Conservation (phyloP, 2,329 filamentous ascomycete species). For the Claviceps monticola region DNA sequence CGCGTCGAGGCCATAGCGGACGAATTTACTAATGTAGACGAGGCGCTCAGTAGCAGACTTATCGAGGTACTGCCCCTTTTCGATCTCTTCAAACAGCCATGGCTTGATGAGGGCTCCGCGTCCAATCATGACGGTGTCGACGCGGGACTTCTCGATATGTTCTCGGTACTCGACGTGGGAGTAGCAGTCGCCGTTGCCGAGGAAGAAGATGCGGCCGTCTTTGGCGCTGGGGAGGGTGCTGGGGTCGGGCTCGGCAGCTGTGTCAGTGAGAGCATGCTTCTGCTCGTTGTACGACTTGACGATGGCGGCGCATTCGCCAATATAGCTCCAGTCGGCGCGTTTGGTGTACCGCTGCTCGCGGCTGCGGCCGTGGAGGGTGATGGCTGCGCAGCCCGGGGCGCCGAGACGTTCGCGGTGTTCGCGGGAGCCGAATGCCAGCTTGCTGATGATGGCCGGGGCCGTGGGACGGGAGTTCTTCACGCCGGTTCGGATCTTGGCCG, state of each 20-base stretch:
- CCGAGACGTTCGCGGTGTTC: conserved; percentile 59
- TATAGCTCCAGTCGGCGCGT: conserved; percentile 89
- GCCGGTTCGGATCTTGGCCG: conserved; percentile 87
- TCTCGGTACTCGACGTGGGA: conserved; percentile 79
- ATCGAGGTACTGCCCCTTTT: conserved; percentile 83
- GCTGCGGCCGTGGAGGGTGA: conserved; percentile 86
- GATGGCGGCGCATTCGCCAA: conserved; percentile 74
- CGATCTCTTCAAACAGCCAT: conserved; percentile 96
- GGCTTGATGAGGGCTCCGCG: conserved; percentile 93
- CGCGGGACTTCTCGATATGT: conserved; percentile 61
- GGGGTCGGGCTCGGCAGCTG: conserved; percentile 60
- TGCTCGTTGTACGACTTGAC: conserved; percentile 67
- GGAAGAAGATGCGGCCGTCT: conserved; percentile 67
- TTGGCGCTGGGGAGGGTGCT: conserved; percentile 54
- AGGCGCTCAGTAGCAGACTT: conserved; percentile 84
- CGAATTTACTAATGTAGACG: conserved; percentile 75
- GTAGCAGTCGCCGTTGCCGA: conserved; percentile 94
- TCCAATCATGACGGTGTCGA: conserved; percentile 95
- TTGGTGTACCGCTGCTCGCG: conserved; percentile 90
- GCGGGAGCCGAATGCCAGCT: conserved; percentile 64
- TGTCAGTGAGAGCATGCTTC: conserved; percentile 56
- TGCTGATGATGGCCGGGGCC: conserved; percentile 67
- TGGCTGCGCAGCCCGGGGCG: conserved; percentile 77
- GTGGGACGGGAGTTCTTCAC: conserved; percentile 68
- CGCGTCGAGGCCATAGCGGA: conserved; percentile 75